Conservation (phyloP, 345 rosid species). For the Eutrema heterophyllum region DNA sequence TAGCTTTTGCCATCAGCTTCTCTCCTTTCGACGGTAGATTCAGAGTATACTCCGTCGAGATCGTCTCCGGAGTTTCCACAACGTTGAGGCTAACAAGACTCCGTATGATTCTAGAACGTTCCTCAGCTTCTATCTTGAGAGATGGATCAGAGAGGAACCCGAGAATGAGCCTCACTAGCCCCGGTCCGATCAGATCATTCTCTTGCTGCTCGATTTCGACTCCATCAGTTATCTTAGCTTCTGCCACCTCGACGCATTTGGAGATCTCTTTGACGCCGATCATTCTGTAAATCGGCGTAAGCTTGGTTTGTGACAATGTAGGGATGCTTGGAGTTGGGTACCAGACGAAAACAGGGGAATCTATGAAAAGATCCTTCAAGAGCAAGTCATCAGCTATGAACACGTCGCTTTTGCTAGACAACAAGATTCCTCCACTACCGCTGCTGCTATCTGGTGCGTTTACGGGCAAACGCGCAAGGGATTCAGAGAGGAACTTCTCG, state of each 20-base stretch:
- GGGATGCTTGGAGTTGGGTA: conserved; percentile 49
- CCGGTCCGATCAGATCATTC: conserved; percentile 28
- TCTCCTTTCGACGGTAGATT: conserved; percentile 35
- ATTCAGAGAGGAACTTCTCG: conserved; percentile 28
- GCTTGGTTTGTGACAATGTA: conserved; percentile 33
- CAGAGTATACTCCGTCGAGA: conserved; percentile 36
- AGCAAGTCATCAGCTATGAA: conserved; percentile 69
- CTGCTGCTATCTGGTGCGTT: neutral
- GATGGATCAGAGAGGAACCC: conserved; percentile 52
- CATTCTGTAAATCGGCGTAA: conserved; percentile 42
- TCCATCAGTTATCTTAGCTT: conserved; percentile 20
- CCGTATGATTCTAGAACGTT: conserved; percentile 43
- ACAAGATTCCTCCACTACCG: conserved; percentile 28
- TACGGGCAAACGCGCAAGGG: conserved; percentile 50
- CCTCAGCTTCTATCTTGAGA: conserved; percentile 38
- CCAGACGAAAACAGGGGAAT: conserved; percentile 58
- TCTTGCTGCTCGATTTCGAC: conserved; percentile 5
- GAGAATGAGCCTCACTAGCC: conserved; percentile 50
- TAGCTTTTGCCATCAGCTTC: conserved; percentile 21
- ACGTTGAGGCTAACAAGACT: conserved; percentile 37
- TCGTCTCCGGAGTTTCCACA: conserved; percentile 36
- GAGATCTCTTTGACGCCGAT: conserved; percentile 63
- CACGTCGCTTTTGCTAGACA: conserved; percentile 41
- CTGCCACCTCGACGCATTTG: conserved; percentile 40
- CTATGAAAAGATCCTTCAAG: conserved; percentile 44